These are phyloP conservation scores for Priceomyces carsonii DNA, from an alignment of 805 yeast species.

Conservation along the genomic window DNA sequence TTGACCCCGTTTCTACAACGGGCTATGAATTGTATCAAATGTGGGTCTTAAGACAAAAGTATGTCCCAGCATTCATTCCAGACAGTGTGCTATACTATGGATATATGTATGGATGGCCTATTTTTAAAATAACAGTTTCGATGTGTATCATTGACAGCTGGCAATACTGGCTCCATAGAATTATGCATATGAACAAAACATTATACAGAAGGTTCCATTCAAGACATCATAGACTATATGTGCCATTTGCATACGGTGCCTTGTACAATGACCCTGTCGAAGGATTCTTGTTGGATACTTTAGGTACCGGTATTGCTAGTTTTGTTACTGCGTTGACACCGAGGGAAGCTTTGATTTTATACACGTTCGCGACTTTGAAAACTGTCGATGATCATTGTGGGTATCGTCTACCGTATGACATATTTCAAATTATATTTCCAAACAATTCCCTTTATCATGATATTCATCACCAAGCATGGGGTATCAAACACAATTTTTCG, in stretches of 20 bases:
- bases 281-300: constrained; percentile 88
- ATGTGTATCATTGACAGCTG: constrained; percentile 84
- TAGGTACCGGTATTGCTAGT: constrained; percentile 87
- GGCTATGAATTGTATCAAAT: constrained; percentile 49
- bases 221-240: constrained; percentile 90
- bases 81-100: constrained; percentile 46
- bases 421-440: constrained; percentile 88
- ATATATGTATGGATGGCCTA: constrained; percentile 67
- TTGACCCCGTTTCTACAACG: constrained; percentile 58
- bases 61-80: constrained; percentile 45
- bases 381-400: constrained; percentile 99
- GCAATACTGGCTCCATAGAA: constrained; percentile 90
- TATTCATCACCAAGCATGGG: constrained; percentile 96
- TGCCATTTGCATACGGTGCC: constrained; percentile 97
- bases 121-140: constrained; percentile 57
- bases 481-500: constrained; percentile 87
- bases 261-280: constrained; percentile 91
- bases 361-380: constrained; percentile 87
- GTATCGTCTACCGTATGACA: constrained; percentile 88
- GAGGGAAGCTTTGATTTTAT: constrained; percentile 74
- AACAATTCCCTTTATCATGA: constrained; percentile 96
- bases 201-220: constrained; percentile 86
- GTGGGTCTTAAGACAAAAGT: constrained; percentile 47
- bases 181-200: constrained; percentile 80
- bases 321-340: constrained; percentile 63